Evolutionary conservation across 2,329 filamentous ascomycete species (phyloP).

Genomic region (Alternaria tenuissima): DNA sequence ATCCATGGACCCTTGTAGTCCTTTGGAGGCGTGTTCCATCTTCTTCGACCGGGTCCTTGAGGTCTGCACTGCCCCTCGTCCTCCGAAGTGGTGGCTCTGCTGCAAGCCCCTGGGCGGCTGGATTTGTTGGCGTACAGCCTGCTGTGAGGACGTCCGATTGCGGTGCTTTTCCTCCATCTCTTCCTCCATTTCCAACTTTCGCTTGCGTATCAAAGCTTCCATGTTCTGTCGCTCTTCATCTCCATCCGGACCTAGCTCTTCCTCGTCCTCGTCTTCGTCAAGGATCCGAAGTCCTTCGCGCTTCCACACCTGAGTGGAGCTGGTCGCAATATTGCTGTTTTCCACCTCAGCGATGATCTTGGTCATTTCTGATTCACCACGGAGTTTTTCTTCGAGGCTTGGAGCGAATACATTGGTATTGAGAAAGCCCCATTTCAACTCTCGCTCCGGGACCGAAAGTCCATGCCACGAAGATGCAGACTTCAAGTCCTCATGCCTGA

Average conservation of each 20-base stretch:
- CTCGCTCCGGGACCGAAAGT: slow-evolving; percentile 49
- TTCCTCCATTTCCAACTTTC: slow-evolving; percentile 35
- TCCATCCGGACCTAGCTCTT: slow-evolving; percentile 32
- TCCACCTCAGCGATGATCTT: slow-evolving; percentile 48
- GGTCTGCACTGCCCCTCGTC: not conserved
- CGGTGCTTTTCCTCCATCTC: slow-evolving; percentile 5
- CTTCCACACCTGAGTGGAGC: slow-evolving; percentile 58
- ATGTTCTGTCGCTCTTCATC: slow-evolving; percentile 42
- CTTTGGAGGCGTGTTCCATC: not conserved
- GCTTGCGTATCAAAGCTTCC: slow-evolving; percentile 51
- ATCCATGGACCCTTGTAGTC: not conserved
- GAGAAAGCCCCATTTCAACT: slow-evolving; percentile 60
- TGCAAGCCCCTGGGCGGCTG: not conserved
- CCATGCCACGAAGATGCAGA: slow-evolving; percentile 52
- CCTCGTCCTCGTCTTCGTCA: slow-evolving; percentile 51
- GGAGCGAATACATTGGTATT: slow-evolving; percentile 50
- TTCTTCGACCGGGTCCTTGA: not conserved
- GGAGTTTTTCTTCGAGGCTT: slow-evolving; percentile 50
- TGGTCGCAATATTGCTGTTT: slow-evolving; percentile 48
- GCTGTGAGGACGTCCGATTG: slow-evolving; percentile 1
- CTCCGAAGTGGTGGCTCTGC: slow-evolving; percentile 6
- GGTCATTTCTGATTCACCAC: slow-evolving; percentile 51
- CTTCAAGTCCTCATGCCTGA: slow-evolving; percentile 45
- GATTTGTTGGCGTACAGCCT: not conserved
- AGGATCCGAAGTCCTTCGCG: slow-evolving; percentile 58